Evolutionary conservation across 2,329 filamentous ascomycete species (phyloP).

Genomic region (Neocatenulostroma microsporum): DNA sequence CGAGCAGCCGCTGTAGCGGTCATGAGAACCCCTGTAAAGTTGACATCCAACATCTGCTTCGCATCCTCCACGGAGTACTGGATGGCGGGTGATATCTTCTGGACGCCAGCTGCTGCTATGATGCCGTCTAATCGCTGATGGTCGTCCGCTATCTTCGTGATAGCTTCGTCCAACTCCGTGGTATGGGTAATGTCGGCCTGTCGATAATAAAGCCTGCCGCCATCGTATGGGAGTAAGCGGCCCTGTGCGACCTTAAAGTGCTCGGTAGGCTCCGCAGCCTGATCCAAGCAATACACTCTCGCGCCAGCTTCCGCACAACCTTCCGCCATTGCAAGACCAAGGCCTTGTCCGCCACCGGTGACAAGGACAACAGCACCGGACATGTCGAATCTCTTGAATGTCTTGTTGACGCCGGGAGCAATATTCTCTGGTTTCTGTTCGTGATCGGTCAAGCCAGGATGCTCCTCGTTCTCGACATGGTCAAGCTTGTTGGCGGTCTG

Average conservation of each 20-base stretch:
- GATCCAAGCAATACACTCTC: conserved; percentile 60
- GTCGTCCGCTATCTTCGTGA: conserved; percentile 60
- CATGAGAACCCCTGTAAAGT: conserved; percentile 55
- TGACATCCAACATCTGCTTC: conserved; percentile 53
- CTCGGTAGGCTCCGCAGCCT: conserved; percentile 49
- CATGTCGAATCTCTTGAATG: too few relatives aligned
- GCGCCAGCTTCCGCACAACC: conserved; percentile 69
- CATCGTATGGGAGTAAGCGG: too few relatives aligned
- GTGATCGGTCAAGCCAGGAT: too few relatives aligned
- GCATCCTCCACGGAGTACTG: conserved; percentile 62
- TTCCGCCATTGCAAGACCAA: conserved; percentile 67
- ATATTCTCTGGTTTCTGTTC: too few relatives aligned
- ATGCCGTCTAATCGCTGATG: conserved; percentile 72
- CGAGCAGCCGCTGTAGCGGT: conserved; percentile 56
- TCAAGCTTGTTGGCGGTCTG: too few relatives aligned
- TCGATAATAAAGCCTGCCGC: conserved; percentile 62
- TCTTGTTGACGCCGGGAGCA: too few relatives aligned
- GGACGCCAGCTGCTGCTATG: conserved; percentile 66
- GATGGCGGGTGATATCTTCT: conserved; percentile 75
- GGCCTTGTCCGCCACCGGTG: conserved; percentile 62
- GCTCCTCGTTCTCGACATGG: too few relatives aligned
- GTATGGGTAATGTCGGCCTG: conserved; percentile 74
- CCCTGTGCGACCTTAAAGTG: conserved; percentile 50
- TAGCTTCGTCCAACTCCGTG: conserved; percentile 55
- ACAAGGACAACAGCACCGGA: conserved; percentile 58